Conservation (phyloP, 75 land plant genomes). For the Adiantum capillusveneris region DNA sequence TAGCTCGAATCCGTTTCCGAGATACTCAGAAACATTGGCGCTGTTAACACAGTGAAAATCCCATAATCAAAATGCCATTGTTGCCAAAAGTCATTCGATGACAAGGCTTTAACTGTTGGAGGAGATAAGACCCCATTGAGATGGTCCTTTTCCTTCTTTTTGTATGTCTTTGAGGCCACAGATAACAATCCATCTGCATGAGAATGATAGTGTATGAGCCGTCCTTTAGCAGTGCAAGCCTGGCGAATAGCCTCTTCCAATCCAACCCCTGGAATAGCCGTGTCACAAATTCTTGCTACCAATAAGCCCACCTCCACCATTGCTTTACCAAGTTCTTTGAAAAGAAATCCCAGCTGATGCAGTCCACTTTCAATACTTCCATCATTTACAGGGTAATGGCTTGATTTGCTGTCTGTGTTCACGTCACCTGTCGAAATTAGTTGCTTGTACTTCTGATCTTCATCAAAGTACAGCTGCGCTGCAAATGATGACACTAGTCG, state of each 20-base stretch:
- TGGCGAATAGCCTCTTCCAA: conserved; percentile 66
- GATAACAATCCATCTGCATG: conserved; percentile 24
- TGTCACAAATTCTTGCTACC: conserved; percentile 76
- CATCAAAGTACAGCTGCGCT: conserved; percentile 49
- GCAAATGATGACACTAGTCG: conserved; percentile 84
- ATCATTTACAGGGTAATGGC: too few relatives aligned
- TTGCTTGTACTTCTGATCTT: conserved; percentile 1
- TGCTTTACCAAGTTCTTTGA: conserved; percentile 49
- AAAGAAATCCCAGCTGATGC: conserved; percentile 38
- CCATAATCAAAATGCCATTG: conserved; percentile 99
- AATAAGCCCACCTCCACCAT: conserved; percentile 79
- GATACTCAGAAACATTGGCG: conserved; percentile 48
- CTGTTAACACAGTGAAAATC: conserved; percentile 72
- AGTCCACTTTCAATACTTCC: conserved; percentile 14
- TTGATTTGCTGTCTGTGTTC: neutral
- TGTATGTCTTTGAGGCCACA: conserved; percentile 10
- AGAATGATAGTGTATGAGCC: conserved; percentile 94
- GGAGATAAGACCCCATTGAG: too few relatives aligned
- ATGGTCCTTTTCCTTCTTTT: conserved; percentile 8
- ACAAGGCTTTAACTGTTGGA: neutral
- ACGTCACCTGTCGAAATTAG: conserved; percentile 4
- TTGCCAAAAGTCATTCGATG: conserved; percentile 52
- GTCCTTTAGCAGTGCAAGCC: conserved; percentile 77
- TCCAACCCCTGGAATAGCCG: conserved; percentile 38
- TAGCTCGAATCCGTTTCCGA: neutral